A percentile compares a stretch with the other conserved stretches of the same genome.
Conservation (phyloP, 2,329 filamentous ascomycete species). For the Moelleriella libera region DNA sequence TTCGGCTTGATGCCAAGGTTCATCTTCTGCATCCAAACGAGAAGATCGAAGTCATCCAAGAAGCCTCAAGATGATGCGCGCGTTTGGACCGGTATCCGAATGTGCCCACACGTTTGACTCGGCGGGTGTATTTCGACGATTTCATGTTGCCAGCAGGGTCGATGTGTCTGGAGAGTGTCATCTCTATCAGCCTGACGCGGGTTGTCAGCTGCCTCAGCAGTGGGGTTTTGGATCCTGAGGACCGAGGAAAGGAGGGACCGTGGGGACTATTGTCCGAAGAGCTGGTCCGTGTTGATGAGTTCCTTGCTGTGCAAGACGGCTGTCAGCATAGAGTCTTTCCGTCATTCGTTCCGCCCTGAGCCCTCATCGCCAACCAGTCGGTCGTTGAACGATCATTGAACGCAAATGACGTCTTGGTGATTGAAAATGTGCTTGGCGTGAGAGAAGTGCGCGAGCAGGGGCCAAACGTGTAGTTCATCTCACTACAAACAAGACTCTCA, state of each 20-base stretch:
- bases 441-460: neutral
- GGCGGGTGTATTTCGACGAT: no score
- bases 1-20: conserved; percentile 10
- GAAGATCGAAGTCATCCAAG: no score
- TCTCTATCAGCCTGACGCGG: no score
- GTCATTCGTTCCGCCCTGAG: conserved; percentile 1
- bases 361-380: neutral
- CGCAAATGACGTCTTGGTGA: no score
- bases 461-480: conserved; percentile 10
- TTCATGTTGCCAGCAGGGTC: no score
- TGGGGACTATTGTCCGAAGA: conserved; percentile 7
- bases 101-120: no score
- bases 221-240: neutral
- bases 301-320: conserved; percentile 17
- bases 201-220: no score
- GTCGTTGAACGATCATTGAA: neutral
- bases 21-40: no score
- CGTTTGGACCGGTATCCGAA: neutral
- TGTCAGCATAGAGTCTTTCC: conserved; percentile 1
- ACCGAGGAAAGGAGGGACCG: neutral
- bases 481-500: conserved; percentile 7
- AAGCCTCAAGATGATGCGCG: no score
- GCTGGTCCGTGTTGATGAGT: conserved; percentile 11
- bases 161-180: no score
- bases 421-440: no score